Conservation (phyloP, 495 filamentous ascomycete species). For the Neurospora terricola region DNA sequence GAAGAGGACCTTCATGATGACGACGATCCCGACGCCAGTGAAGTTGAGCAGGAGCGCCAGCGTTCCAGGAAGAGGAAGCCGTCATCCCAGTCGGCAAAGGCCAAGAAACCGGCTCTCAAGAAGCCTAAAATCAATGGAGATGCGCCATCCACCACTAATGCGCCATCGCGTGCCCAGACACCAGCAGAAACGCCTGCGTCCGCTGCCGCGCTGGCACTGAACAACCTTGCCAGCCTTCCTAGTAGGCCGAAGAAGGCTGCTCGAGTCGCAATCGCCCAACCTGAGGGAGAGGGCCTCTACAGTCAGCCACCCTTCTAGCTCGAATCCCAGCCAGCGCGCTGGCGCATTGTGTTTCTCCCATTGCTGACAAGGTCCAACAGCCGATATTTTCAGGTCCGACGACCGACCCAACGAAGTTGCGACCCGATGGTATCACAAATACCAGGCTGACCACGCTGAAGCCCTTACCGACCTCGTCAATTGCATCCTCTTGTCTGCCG, state of each 20-base stretch:
- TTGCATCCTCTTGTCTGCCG: slow-evolving; percentile 73
- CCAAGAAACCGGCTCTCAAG: slow-evolving; percentile 56
- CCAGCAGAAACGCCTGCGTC: background rate
- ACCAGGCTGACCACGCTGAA: slow-evolving; percentile 52
- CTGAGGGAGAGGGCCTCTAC: slow-evolving; percentile 61
- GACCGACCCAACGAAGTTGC: slow-evolving; percentile 65
- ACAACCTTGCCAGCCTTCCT: slow-evolving; percentile 43
- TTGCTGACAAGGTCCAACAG: slow-evolving; percentile 35
- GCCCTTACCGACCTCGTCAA: slow-evolving; percentile 81
- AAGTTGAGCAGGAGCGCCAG: slow-evolving; percentile 33
- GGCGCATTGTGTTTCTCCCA: background rate
- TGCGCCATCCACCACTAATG: slow-evolving; percentile 36
- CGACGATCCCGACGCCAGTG: slow-evolving; percentile 35
- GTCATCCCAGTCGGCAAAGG: slow-evolving; percentile 26
- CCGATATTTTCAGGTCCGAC: slow-evolving; percentile 69
- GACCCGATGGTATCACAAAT: slow-evolving; percentile 66
- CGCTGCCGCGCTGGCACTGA: background rate
- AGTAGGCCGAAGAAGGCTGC: slow-evolving; percentile 52
- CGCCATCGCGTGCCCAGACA: slow-evolving; percentile 12
- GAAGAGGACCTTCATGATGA: slow-evolving; percentile 38
- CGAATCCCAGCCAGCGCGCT: background rate
- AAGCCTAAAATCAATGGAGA: slow-evolving; percentile 65
- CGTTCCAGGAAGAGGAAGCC: slow-evolving; percentile 23
- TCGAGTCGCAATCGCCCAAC: slow-evolving; percentile 36
- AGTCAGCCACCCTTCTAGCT: slow-evolving; percentile 38